Evolutionary conservation across 768 basidiomycete genomes (phyloP).

Genomic region (Russula olivacea): DNA sequence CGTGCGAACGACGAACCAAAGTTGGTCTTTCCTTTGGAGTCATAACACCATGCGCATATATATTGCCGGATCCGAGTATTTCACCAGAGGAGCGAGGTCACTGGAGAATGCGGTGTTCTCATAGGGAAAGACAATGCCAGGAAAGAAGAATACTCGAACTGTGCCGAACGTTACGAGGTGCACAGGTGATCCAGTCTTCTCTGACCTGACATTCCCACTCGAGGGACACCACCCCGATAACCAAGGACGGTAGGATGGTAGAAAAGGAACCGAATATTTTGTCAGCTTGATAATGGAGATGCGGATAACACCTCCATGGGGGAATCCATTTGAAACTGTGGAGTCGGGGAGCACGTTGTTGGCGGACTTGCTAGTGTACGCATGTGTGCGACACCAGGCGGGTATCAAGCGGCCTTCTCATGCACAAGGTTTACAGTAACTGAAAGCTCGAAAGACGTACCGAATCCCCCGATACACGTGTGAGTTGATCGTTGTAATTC

Average conservation of each 20-base stretch:
- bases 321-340: background rate
- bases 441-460: background rate
- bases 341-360: background rate
- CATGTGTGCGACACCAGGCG: background rate
- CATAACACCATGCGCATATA: background rate
- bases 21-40: background rate
- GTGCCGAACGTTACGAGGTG: background rate
- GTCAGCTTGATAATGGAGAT: background rate
- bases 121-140: background rate
- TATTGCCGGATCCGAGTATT: background rate
- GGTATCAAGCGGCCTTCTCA: background rate
- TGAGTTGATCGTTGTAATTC: background rate
- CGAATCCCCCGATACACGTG: background rate
- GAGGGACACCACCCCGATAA: background rate
- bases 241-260: background rate
- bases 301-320: background rate
- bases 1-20: background rate
- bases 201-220: too few species aligned
- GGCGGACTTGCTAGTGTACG: background rate
- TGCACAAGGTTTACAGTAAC: background rate
- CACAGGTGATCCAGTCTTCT: background rate
- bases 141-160: background rate
- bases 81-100: background rate
- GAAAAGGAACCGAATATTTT: background rate
- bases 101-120: background rate